phyloP scores from a whole-genome alignment of 2,329 filamentous ascomycete genomes.

The Pestalotiopsis sp. region DNA sequence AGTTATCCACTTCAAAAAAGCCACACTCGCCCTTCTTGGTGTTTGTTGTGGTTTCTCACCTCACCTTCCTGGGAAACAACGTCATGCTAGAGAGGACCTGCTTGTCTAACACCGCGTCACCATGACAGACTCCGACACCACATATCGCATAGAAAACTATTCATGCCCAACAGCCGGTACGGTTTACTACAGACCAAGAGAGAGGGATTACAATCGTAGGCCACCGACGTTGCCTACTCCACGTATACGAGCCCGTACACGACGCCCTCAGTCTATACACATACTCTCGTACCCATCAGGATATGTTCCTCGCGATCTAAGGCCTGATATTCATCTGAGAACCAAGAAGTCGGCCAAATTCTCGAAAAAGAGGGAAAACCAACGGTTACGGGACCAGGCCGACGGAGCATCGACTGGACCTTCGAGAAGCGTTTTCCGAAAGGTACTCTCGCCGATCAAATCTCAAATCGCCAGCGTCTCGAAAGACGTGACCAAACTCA shows the following conservation, averaged over 20 bases:
- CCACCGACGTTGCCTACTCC: conserved; percentile 33
- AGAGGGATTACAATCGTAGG: conserved; percentile 24
- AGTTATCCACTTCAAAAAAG: neutral
- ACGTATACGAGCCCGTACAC: conserved; percentile 50
- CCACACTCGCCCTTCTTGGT: neutral
- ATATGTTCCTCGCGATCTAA: conserved; percentile 46
- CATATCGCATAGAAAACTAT: conserved; percentile 19
- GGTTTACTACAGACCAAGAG: conserved; percentile 30
- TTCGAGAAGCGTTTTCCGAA: conserved; percentile 34
- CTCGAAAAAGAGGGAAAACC: conserved; percentile 24
- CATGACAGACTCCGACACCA: conserved; percentile 28
- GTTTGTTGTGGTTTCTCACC: neutral
- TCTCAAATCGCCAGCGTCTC: conserved; percentile 23
- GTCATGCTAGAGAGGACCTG: neutral
- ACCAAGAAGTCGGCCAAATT: conserved; percentile 43
- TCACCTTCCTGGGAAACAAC: neutral
- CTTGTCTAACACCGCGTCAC: conserved; percentile 24
- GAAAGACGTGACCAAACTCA: conserved; percentile 17
- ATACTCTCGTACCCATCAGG: conserved; percentile 48
- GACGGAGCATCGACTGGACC: conserved; percentile 23
- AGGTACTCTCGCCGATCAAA: conserved; percentile 33
- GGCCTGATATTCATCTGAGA: conserved; percentile 45
- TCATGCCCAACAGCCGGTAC: conserved; percentile 25
- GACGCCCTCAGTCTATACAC: conserved; percentile 55
- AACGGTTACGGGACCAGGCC: conserved; percentile 18